A percentile compares a stretch with the other conserved stretches of the same genome.
These are phyloP conservation scores for Hyphodiscus sp. DNA, from an alignment of 2,329 filamentous ascomycete species.

Conservation along the genomic window DNA sequence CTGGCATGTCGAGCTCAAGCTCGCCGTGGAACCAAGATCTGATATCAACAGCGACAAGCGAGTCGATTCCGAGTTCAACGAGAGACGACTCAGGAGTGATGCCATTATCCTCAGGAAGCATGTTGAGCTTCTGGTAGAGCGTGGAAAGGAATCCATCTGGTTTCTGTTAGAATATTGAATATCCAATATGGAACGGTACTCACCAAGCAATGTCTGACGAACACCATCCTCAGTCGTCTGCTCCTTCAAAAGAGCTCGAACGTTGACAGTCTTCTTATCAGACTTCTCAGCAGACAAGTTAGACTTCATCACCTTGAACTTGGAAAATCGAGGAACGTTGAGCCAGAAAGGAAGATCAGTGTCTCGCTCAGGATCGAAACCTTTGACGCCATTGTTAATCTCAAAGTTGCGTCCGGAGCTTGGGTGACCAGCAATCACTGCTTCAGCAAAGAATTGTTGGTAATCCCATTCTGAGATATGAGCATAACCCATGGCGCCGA, in stretches of 20 bases:
- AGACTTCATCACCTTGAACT: background rate
- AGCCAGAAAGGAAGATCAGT: background rate
- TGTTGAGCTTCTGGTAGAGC: constrained; percentile 17
- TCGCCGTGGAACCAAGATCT: constrained; percentile 42
- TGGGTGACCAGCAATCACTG: constrained; percentile 29
- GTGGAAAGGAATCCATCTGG: background rate
- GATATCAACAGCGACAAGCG: constrained; percentile 16
- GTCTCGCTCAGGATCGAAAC: background rate
- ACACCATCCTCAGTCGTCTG: background rate
- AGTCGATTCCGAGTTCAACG: constrained; percentile 31
- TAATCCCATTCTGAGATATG: constrained; percentile 32
- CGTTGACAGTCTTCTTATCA: background rate
- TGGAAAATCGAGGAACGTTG: background rate
- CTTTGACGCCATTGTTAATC: background rate
- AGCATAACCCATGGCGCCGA: background rate
- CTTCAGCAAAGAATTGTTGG: constrained; percentile 37
- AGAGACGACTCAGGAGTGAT: background rate
- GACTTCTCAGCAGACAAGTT: background rate
- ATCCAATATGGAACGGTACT: background rate
- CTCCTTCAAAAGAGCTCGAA: background rate
- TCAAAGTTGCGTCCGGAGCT: background rate
- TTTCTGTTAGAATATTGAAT: background rate
- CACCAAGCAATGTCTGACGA: background rate
- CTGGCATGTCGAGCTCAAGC: constrained; percentile 29
- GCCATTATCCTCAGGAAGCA: constrained; percentile 31